Evolutionary conservation across 768 basidiomycete species (phyloP), one percentile per base, ranked within the genome.

Genomic region (Xerocomus spinulosus): DNA sequence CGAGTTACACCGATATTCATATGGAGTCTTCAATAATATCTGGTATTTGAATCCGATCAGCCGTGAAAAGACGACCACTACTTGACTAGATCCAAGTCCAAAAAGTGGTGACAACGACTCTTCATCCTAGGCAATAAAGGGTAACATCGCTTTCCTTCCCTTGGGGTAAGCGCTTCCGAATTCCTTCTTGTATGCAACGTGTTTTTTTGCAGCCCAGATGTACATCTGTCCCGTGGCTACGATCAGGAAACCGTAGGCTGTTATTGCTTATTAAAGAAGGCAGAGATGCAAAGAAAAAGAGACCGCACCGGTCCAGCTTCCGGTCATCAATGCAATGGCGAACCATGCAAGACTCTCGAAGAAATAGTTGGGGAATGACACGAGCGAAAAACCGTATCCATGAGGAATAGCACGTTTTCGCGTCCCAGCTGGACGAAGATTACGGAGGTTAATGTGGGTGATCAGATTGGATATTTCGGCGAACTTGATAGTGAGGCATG

Each of bases 351-450:
- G 50, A 8, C 71, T 76, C 70, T 99, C 96, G 60, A 94, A 97
- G 63, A 89, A 83, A 71, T 99, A 99, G 68, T 99, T 97, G 14
- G 95, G 92, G 73, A 80, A 87, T 6, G 90, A 87, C 33, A 94
- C 78, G n/a, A 80, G 69, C 45, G 81, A 73, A 71, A 97, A 99
- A 6, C 93, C 94, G 55, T 92, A 95, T 21, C 96, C 95, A n/a
- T 74, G 70, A 0, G 96, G 96, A 56, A 96, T 85, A n/a, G 78
- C 84, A 40, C 95, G 85, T 46, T 76, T 79, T 49, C 80, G 83
- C 6, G 84, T 78, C 14, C 89, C 91, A 20, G 78, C 71, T 0
- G 95, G 92, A 18, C 96, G 88, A 37, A 99, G 81, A 33, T 77
- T 73, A 41, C 92, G 85, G 17, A 97, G 77, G 13, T 80, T 90